Percentiles rank a stretch among this genome's conserved stretches.
phyloP scores from a whole-genome alignment of 345 rosid species.

The Aquilaria malaccensis region DNA sequence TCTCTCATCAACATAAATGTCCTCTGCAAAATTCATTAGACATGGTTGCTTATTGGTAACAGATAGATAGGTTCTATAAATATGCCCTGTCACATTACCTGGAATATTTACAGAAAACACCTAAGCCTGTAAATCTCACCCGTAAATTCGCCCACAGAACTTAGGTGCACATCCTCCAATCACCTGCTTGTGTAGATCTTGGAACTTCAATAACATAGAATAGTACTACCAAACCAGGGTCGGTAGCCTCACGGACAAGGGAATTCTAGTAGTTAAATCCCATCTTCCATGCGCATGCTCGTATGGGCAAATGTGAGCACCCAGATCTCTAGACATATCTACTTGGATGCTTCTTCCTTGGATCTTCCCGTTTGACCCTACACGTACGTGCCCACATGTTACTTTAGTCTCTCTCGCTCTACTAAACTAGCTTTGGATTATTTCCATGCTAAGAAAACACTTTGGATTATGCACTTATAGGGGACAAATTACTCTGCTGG shows the following conservation, averaged over 20 bases:
- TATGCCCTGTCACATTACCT: too few relatives aligned
- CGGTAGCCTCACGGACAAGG: slow-evolving; percentile 25
- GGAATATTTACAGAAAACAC: too few relatives aligned
- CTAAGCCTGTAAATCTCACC: neutral
- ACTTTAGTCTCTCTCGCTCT: neutral
- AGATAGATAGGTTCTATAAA: too few relatives aligned
- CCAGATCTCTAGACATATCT: slow-evolving; percentile 20
- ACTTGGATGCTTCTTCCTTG: slow-evolving; percentile 38
- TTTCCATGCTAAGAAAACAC: too few relatives aligned
- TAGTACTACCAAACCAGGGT: slow-evolving; percentile 4
- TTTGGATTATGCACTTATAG: too few relatives aligned
- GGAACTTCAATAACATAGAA: slow-evolving; percentile 3
- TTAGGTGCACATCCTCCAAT: slow-evolving; percentile 16
- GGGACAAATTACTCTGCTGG: too few relatives aligned
- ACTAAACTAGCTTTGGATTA: too few relatives aligned
- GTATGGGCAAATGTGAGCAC: slow-evolving; percentile 46
- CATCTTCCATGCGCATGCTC: slow-evolving; percentile 29
- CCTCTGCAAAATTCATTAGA: neutral
- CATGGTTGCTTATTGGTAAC: neutral
- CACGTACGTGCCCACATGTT: neutral
- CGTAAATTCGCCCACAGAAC: neutral
- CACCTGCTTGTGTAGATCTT: slow-evolving; percentile 4
- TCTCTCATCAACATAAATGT: neutral
- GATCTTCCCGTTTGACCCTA: slow-evolving; percentile 19
- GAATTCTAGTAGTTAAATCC: slow-evolving; percentile 12